phyloP scores from a whole-genome alignment of 2,329 filamentous ascomycete genomes.

The Monosporascus sp. region DNA sequence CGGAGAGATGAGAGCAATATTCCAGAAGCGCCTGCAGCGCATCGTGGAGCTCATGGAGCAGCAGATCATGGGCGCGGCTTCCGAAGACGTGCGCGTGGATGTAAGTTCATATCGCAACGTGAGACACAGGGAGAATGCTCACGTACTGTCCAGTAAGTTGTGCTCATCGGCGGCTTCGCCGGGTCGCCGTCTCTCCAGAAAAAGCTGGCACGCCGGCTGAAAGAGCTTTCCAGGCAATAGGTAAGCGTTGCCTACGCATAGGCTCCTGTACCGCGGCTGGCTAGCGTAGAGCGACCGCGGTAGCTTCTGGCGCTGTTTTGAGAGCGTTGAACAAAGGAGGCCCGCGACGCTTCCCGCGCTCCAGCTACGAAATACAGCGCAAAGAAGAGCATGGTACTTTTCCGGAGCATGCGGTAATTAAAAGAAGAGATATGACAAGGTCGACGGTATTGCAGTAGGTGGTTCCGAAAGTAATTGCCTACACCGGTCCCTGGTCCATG shows the following conservation, averaged over 20 bases:
- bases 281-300: slow-evolving; percentile 17
- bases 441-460: too few species aligned
- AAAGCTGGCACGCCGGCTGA: slow-evolving; percentile 12
- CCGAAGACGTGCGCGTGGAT: neutral
- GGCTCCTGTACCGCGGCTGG: too few species aligned
- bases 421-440: too few species aligned
- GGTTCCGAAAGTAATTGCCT: too few species aligned
- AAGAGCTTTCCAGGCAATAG: neutral
- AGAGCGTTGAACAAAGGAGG: slow-evolving; percentile 24
- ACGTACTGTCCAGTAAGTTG: slow-evolving; percentile 16
- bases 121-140: too few species aligned
- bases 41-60: slow-evolving; percentile 3
- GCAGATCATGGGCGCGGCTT: slow-evolving; percentile 1
- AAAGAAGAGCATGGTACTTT: slow-evolving; percentile 5
- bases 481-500: too few species aligned
- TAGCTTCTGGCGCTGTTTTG: slow-evolving; percentile 25
- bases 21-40: slow-evolving; percentile 6
- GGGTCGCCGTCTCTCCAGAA: slow-evolving; percentile 19
- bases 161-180: slow-evolving; percentile 28
- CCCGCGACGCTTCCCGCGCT: slow-evolving; percentile 17
- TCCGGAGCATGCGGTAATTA: neutral
- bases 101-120: slow-evolving; percentile 1
- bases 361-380: slow-evolving; percentile 24
- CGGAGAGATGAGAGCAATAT: slow-evolving; percentile 8
- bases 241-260: too few species aligned